A percentile compares a stretch with the other conserved stretches of the same genome.
These are phyloP conservation scores for Aureobasidium leucospermi DNA, from an alignment of 2,329 filamentous ascomycete genomes.

Conservation along the genomic window DNA sequence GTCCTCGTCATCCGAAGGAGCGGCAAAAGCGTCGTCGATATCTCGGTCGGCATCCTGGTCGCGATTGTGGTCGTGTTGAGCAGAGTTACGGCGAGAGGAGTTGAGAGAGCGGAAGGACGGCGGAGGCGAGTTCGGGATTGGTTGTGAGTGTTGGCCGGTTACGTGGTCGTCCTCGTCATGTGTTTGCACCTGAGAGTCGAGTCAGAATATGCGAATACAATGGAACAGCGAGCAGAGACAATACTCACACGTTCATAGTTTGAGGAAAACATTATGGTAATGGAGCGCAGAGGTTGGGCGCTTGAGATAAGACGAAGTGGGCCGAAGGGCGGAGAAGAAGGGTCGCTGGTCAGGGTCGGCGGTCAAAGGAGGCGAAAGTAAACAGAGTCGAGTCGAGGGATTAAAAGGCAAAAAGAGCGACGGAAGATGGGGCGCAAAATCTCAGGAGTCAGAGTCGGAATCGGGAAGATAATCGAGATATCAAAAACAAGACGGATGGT, in stretches of 20 bases:
- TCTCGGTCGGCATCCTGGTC: conserved; percentile 63
- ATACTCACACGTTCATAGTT: conserved; percentile 40
- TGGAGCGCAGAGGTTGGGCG: not conserved
- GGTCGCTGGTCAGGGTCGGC: not conserved
- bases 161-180: conserved; percentile 36
- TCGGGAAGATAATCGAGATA: not conserved
- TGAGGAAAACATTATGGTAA: conserved; percentile 35
- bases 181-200: conserved; percentile 31
- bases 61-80: conserved; percentile 43
- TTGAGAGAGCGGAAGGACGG: conserved; percentile 85
- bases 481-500: not conserved
- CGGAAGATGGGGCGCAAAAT: not conserved
- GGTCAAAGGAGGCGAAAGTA: not conserved
- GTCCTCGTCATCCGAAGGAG: conserved; percentile 54
- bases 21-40: conserved; percentile 87
- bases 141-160: conserved; percentile 20
- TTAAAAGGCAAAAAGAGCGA: not conserved
- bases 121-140: conserved; percentile 42
- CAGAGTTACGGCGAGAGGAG: conserved; percentile 56
- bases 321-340: not conserved
- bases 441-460: not conserved
- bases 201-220: not conserved
- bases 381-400: not conserved
- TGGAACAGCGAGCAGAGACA: not conserved
- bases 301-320: not conserved